Base-by-base conservation (phyloP, 2,329 filamentous ascomycete genomes). In the Neofusicoccum umdonicola region DNA sequence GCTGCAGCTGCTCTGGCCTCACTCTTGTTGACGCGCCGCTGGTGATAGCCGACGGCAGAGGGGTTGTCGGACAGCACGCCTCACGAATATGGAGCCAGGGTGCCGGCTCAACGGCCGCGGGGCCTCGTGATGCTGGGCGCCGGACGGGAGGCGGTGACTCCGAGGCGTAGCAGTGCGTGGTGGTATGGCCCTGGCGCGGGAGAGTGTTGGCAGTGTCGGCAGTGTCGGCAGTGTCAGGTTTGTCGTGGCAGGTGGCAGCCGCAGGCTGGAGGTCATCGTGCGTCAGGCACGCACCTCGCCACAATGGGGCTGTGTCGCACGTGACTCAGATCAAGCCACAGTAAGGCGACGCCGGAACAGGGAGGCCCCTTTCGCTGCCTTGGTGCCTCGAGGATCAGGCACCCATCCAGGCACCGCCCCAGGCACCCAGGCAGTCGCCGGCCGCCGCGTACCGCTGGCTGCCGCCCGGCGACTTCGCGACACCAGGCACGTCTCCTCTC, bases 1-100 rank as follows among this genome's bases (percentile, higher is more conserved):
- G 56, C 56, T 60, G 56, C 56, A 47, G 56, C 41, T 60, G 56
- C 56, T 60, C 56, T 60, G 56, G 56, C 56, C 56, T 47, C 56
- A 47, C 31, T 44, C 22, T 34, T 35, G 56, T 60, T 47, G 56
- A 60, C 41, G 54, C 39, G 56, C 56, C 42, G 42, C 19, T 11
- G 42, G 11, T 35, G 56, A 60, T 60, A 60, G 56, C 56, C 56
- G 56, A 47, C 42, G 56, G 56, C 41, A 42, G 22, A 31, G 27
- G 56, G 56, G 42, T 31, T 47, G 42, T 60, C 41, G 41, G 54
- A 58, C 54, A 58, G 54, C 39, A 58, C 54, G 56, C 56, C 56
- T 60, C 56, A 47, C 56, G 42, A 34, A 60, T 8, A 17, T 17
- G 17, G 56, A 37, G 42, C 56, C 19, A 37, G 56, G 56, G 56